Percentiles rank a stretch among this genome's conserved stretches.
phyloP scores from a whole-genome alignment of 257 asterid genomes.

The Primulina eburnea region DNA sequence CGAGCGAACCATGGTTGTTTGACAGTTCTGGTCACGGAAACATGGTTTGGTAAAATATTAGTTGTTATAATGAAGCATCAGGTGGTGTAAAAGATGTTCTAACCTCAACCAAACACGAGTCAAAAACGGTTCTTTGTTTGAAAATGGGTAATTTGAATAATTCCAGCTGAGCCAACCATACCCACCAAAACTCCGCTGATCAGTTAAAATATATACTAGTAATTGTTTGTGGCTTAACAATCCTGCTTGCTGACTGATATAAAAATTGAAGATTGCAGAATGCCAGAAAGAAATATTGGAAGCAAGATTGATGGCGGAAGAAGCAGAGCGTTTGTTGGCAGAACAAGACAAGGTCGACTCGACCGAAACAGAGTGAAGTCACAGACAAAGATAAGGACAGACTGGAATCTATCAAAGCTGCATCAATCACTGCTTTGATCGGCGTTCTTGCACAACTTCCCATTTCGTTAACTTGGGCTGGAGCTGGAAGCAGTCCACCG shows the following conservation, averaged over 20 bases:
- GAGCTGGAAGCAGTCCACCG: conserved; percentile 36
- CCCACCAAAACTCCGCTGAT: too few species aligned
- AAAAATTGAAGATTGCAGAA: conserved; percentile 68
- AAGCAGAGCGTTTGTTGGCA: conserved; percentile 64
- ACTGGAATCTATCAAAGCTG: conserved; percentile 77
- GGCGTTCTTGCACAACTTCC: conserved; percentile 83
- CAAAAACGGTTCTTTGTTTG: background rate
- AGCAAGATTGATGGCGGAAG: conserved; percentile 78
- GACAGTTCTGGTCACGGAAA: background rate
- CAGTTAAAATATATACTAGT: too few species aligned
- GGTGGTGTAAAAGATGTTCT: background rate
- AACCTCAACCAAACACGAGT: background rate
- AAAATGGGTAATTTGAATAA: background rate
- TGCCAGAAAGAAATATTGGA: conserved; percentile 81
- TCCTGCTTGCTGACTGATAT: conserved; percentile 27
- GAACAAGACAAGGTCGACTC: conserved; percentile 21
- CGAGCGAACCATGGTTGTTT: too few species aligned
- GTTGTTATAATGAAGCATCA: background rate
- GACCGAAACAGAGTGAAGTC: conserved; percentile 22
- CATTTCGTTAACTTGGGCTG: conserved; percentile 48
- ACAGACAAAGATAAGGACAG: conserved; percentile 55
- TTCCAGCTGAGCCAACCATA: background rate
- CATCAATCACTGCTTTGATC: conserved; percentile 58
- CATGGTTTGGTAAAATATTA: background rate
- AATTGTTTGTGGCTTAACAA: background rate